A percentile compares a stretch with the other conserved stretches of the same genome.
Evolutionary conservation across 2,329 filamentous ascomycete species (phyloP).

Genomic region (Stagonosporopsis rhizophila): DNA sequence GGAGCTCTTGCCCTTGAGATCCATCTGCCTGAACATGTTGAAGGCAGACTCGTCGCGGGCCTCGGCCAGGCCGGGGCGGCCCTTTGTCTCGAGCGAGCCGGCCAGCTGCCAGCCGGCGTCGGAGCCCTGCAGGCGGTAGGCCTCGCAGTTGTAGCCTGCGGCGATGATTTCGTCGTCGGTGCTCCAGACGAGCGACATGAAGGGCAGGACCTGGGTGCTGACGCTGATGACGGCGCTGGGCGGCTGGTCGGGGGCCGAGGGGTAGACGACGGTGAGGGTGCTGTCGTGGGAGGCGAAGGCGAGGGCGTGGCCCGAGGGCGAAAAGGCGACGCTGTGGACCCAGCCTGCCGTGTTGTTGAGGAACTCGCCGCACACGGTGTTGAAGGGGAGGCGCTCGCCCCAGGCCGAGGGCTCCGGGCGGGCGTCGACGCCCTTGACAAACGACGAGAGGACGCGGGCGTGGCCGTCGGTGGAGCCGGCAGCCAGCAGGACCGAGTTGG

Average conservation of each 20-base stretch:
- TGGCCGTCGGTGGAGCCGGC: conserved; percentile 98
- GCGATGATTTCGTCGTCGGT: conserved; percentile 92
- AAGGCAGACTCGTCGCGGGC: conserved; percentile 88
- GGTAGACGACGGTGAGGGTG: conserved; percentile 96
- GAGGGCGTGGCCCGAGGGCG: conserved; percentile 88
- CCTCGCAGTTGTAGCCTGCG: conserved; percentile 87
- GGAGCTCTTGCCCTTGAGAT: conserved; percentile 83
- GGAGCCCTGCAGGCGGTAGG: conserved; percentile 84
- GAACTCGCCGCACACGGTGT: conserved; percentile 96
- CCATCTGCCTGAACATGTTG: conserved; percentile 99
- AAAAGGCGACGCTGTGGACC: conserved; percentile 94
- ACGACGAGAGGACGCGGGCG: conserved; percentile 90
- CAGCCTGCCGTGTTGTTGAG: conserved; percentile 96
- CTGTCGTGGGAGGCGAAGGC: conserved; percentile 96
- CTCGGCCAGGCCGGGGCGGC: conserved; percentile 64
- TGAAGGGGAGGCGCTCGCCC: conserved; percentile 96
- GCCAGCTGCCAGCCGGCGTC: conserved; percentile 82
- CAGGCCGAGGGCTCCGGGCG: conserved; percentile 86
- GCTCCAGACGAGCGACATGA: conserved; percentile 92
- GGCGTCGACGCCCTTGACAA: conserved; percentile 92
- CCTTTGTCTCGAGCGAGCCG: conserved; percentile 80
- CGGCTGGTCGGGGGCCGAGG: conserved; percentile 86
- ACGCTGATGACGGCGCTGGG: conserved; percentile 90
- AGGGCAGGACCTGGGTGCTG: conserved; percentile 87
- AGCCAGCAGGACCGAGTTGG: conserved; percentile 92